Base-by-base conservation (phyloP, 306 rosid species). In the Boehmeria nivea region DNA sequence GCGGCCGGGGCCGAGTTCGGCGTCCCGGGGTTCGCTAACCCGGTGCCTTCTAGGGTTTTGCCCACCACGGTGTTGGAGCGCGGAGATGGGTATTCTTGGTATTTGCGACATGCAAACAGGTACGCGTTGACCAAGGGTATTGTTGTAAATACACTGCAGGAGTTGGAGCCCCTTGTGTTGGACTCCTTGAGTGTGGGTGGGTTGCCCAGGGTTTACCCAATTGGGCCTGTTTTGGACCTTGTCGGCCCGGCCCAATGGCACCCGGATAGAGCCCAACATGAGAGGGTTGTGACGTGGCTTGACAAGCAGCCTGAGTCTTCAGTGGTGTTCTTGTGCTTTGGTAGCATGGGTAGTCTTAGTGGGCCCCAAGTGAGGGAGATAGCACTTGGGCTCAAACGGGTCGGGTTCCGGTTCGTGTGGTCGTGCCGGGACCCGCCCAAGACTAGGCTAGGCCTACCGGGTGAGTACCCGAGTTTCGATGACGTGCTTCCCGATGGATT, bases 61-160 rank as follows among this genome's bases (percentile, higher is more conserved):
- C 91, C 76, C 7, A 47, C 23, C 6, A 6, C 48, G 11, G 54
- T 47, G 25, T 0, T 72, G 51, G 57, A 66, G 43, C 36, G 36
- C 0, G 21, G 51, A 1, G 71, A 72, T 2, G 64, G 60, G 3
- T 49, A 18, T 15, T 42, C 61, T 0, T 44, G 68, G 65, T 8
- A 66, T 17, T 6, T 71, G 0, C 5, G 54, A 2, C 78, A 77
- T 27, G 78, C 60, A 12, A 18, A 10, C 19, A 67, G 72, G 71
- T 80, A 57, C 65, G 54, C 18, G 17, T 72, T 77, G 43, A 70
- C 74, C 0, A 77, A 72, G 56, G 82, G 87, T 6, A 64, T 75
- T 1, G 22, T 80, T 0, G 59, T 83, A 15, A 83, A 83, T 34
- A 80, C 91, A 4, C 1, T 67, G 0, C n/a, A 17, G 16, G 91